Base-by-base conservation (phyloP, 306 rosid species). In the Senna siamea region DNA sequence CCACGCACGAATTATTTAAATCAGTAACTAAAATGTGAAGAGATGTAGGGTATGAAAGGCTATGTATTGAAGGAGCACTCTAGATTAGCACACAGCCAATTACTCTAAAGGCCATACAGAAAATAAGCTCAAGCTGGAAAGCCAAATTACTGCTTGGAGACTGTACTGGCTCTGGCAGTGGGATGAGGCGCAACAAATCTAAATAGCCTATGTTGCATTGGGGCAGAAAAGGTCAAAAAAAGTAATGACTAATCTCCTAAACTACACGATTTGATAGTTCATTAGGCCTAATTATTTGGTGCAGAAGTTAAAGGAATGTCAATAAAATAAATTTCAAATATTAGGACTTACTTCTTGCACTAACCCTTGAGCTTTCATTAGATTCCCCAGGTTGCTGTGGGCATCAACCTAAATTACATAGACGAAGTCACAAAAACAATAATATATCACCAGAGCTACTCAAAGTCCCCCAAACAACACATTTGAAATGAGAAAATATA, bases 341-440 rank as follows among this genome's bases (percentile, higher is more conserved):
- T 37, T 20, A 83, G 46, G 30, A 79, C 96, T 86, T 87, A 93
- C 97, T 81, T 93, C 97, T 89, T 89, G 96, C 76, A 90, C 93
- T 75, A 82, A 51, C 78, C 85, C 86, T 52, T 78, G 83, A 41
- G 86, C 86, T 75, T 82, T 82, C 86, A 82, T 82, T 40, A 82
- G 78, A 82, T 82, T 82, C 57, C 86, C 86, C 71, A 82, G 60
- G 86, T 82, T 82, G 72, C 86, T 82, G 51, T 82, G 86, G 18
- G 86, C 86, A 78, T 82, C 86, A 63, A 82, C 86, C 86, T 82
- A 69, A 35, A 59, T 66, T 10, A 66, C 14, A 38, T 4, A 51
- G 54, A 71, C 46, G 55, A 50, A 19, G 61, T 67, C 55, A 60
- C 30, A 43, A 4, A 64, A 34, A 70, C 40, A 62, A 54, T 12